Base-by-base conservation (phyloP, 2,329 filamentous ascomycete genomes). In the Phoma herbarum region DNA sequence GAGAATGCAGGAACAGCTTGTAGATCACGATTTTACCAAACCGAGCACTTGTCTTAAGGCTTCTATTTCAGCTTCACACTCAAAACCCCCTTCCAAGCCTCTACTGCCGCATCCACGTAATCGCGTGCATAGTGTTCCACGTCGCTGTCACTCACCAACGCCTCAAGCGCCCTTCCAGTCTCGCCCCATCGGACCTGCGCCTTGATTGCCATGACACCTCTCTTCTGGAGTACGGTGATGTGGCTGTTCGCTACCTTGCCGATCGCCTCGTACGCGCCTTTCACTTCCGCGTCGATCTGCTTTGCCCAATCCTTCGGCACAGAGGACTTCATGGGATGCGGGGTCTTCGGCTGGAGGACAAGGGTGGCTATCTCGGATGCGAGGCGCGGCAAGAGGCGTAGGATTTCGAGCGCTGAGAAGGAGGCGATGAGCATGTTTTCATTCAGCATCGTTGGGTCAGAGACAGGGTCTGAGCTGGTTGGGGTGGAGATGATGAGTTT, bases 61-160 rank as follows among this genome's bases (percentile, higher is more conserved):
- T 9, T 33, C 63, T 74, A 75, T 62, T 65, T 69, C n/a, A 75
- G 61, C 62, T 72, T 76, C 18, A 77, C 74, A 60, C 69, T 69
- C 44, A 70, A 42, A 16, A 77, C 64, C 1, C 72, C 73, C 18
- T 66, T 64, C 63, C 75, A 66, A 3, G 71, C 68, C 23, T 75
- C 72, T 2, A 72, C 43, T 6, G 67, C 70, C n/a, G 69, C 71
- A 20, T 75, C 73, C 8, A 70, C 67, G 47, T 75, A 75, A 44
- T 74, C 69, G 11, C 48, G 57, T 11, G 71, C 69, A 60, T 72
- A 76, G 10, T 28, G 49, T 11, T 66, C 60, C 10, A 72, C 55
- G 47, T 74, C 66, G 0, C 61, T 64, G n/a, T 70, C 67, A 8
- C 45, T 55, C 8, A 76, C 37, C 9, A 75, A 25, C 8, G 54